These are phyloP conservation scores for Nemania sp. DNA, from an alignment of 2,329 filamentous ascomycete genomes.

Conservation along the genomic window DNA sequence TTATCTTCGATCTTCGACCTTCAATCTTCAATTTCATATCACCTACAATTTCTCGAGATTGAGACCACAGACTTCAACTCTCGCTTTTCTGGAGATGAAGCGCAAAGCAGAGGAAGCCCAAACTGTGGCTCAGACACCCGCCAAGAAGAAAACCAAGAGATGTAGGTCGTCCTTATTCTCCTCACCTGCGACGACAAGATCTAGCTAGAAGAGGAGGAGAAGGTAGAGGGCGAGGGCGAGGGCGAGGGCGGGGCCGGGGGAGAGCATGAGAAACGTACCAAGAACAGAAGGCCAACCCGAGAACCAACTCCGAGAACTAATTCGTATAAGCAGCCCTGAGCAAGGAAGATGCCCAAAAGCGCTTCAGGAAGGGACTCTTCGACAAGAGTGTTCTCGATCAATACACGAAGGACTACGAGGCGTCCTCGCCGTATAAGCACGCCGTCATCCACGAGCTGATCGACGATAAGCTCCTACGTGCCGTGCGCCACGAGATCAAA, in stretches of 20 bases:
- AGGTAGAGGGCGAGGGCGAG: background rate
- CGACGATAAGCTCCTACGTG: constrained; percentile 78
- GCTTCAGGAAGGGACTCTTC: constrained; percentile 71
- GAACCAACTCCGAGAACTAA: constrained; percentile 26
- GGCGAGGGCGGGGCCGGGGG: background rate
- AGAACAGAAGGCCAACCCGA: background rate
- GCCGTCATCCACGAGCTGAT: constrained; percentile 84
- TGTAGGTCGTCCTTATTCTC: constrained; percentile 39
- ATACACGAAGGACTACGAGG: constrained; percentile 66
- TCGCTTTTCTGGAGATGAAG: constrained; percentile 54
- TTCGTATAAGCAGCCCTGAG: constrained; percentile 49
- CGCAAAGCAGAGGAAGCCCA: constrained; percentile 61
- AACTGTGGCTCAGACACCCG: constrained; percentile 46
- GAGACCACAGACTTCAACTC: constrained; percentile 25
- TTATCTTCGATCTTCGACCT: too few relatives aligned
- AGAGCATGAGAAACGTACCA: background rate
- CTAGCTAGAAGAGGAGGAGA: background rate
- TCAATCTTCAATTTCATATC: too few relatives aligned
- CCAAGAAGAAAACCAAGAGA: constrained; percentile 57
- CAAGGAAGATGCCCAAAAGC: constrained; percentile 55
- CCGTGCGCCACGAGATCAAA: constrained; percentile 86
- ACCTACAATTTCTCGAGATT: constrained; percentile 4
- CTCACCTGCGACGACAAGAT: background rate
- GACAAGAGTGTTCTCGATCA: constrained; percentile 59
- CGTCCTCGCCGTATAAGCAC: constrained; percentile 81